Conservation (phyloP, 768 basidiomycete genomes). For the Pleurotus eryngii region DNA sequence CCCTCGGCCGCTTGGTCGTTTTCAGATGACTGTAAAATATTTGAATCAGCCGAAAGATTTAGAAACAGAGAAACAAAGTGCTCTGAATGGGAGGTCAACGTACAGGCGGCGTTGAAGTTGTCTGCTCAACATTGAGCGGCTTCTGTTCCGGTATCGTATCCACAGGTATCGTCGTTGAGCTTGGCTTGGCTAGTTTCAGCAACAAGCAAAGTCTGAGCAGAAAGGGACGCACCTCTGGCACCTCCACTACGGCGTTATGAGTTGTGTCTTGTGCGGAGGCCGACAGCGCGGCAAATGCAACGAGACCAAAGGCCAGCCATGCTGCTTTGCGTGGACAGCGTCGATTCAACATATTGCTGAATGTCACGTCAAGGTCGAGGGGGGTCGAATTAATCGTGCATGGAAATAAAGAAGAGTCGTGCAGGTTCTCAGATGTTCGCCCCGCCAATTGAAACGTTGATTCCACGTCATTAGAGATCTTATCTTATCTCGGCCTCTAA, state of each 20-base stretch:
- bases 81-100: background rate
- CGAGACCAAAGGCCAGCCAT: conserved; percentile 61
- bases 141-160: background rate
- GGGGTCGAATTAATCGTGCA: background rate
- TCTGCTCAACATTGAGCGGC: background rate
- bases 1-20: conserved; percentile 52
- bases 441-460: background rate
- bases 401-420: background rate
- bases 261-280: conserved; percentile 38
- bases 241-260: conserved; percentile 25
- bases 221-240: conserved; percentile 23
- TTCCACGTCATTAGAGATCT: conserved; percentile 6
- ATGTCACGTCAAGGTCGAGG: background rate
- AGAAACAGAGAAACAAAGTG: background rate
- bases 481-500: conserved; percentile 2
- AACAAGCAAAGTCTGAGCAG: background rate
- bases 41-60: background rate
- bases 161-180: background rate
- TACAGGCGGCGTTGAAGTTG: background rate
- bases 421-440: background rate
- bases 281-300: conserved; percentile 45
- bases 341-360: conserved; percentile 6
- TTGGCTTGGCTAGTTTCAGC: background rate
- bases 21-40: conserved; percentile 25
- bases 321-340: conserved; percentile 40